phyloP scores from a whole-genome alignment of 2,329 filamentous ascomycete species.

The Ophiocordyceps camponoti-floridani region DNA sequence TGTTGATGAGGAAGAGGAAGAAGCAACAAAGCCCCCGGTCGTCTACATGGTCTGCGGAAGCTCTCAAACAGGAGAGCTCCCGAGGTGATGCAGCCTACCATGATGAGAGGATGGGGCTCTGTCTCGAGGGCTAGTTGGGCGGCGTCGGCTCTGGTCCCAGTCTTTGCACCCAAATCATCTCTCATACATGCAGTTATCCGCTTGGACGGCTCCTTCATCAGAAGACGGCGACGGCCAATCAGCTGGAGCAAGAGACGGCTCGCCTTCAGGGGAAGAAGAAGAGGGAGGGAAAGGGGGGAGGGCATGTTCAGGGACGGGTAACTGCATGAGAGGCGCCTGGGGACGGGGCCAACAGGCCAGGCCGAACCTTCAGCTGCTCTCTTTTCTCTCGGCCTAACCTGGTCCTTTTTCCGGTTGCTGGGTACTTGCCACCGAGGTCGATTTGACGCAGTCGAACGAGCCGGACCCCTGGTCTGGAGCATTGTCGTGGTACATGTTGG shows the following conservation, averaged over 20 bases:
- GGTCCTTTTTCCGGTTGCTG: no score
- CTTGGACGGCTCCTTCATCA: conserved; percentile 5
- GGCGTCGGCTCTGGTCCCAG: background rate
- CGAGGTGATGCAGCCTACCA: background rate
- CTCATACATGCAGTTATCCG: conserved; percentile 6
- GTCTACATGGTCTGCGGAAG: background rate
- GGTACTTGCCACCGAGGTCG: background rate
- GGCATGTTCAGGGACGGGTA: conserved; percentile 2
- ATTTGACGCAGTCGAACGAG: background rate
- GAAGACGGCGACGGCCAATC: conserved; percentile 1
- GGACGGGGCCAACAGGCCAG: background rate
- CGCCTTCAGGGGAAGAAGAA: background rate
- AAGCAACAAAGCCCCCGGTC: no score
- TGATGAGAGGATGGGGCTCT: background rate
- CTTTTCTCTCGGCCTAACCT: background rate
- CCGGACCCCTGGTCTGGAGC: background rate
- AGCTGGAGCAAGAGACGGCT: background rate
- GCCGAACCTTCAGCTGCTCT: background rate
- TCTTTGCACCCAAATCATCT: conserved; percentile 2
- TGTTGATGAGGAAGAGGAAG: background rate
- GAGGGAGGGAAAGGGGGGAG: background rate
- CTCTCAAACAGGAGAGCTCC: background rate
- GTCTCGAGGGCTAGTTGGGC: background rate
- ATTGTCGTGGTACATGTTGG: background rate
- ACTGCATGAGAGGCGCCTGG: background rate